Percentiles rank a stretch among this genome's conserved stretches.
Evolutionary conservation across 257 asterid species (phyloP).

Genomic region (Fraxinus excelsior): DNA sequence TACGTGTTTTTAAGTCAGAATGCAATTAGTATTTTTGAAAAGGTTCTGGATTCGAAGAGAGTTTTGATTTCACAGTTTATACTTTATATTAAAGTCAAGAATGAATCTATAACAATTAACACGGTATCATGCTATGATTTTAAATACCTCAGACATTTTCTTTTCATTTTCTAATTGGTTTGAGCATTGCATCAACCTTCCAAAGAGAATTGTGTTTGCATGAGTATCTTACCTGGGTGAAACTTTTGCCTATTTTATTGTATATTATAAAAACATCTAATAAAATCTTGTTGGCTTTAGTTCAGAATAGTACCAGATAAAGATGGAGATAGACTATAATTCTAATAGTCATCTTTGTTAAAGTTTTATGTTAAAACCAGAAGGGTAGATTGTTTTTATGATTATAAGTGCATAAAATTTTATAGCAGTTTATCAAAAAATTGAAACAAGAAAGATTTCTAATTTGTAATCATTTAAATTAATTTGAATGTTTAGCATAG

Average conservation of each 20-base stretch:
- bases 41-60: not conserved
- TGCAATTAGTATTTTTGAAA: not conserved
- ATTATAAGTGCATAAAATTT: not conserved
- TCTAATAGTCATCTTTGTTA: not conserved
- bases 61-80: not conserved
- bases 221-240: too few relatives aligned
- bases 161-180: too few relatives aligned
- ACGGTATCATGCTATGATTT: not conserved
- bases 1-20: not conserved
- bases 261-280: too few relatives aligned
- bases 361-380: not conserved
- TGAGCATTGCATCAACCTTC: not conserved
- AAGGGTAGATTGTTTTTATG: too few relatives aligned
- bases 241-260: not conserved
- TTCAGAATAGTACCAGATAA: too few relatives aligned
- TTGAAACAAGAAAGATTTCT: not conserved
- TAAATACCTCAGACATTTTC: too few relatives aligned
- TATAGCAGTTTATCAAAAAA: too few relatives aligned
- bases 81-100: too few relatives aligned
- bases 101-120: too few relatives aligned
- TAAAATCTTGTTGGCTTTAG: not conserved
- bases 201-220: not conserved
- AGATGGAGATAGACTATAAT: too few relatives aligned
- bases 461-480: too few relatives aligned
- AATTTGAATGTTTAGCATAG: not conserved